phyloP scores from a whole-genome alignment of 441 rosid genomes.

The Metrosideros polymorpha region DNA sequence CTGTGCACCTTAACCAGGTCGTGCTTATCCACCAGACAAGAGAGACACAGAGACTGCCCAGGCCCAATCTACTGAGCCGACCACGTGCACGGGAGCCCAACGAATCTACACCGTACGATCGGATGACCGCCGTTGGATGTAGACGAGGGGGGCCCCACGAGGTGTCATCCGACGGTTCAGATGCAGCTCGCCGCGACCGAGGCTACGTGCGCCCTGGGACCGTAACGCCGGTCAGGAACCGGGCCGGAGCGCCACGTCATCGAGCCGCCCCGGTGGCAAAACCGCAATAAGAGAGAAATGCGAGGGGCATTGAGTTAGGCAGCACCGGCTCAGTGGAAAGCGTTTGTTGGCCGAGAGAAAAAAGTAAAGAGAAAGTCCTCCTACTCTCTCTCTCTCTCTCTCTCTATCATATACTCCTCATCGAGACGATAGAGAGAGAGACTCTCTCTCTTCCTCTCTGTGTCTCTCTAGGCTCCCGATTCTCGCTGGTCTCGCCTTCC shows the following conservation, averaged over 20 bases:
- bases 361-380: background rate
- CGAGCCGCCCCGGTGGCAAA: background rate
- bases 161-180: background rate
- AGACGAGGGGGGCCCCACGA: background rate
- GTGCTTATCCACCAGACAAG: background rate
- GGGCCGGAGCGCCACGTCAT: background rate
- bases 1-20: background rate
- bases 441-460: background rate
- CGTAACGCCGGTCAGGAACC: background rate
- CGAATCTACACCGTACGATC: background rate
- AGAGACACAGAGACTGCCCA: background rate
- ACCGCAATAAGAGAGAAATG: background rate
- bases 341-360: slow-evolving; percentile 6
- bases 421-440: background rate
- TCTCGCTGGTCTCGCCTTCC: background rate
- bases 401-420: background rate
- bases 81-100: background rate
- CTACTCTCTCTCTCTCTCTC: background rate
- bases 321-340: slow-evolving; percentile 1
- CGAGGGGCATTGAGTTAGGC: background rate
- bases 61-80: background rate
- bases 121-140: background rate
- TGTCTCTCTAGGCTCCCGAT: background rate
- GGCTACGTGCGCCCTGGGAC: background rate
- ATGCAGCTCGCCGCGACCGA: background rate